A percentile compares a stretch with the other conserved stretches of the same genome.
Evolutionary conservation across 169 alveolate genomes (phyloP).

Genomic region (Eimeria praecox): DNA sequence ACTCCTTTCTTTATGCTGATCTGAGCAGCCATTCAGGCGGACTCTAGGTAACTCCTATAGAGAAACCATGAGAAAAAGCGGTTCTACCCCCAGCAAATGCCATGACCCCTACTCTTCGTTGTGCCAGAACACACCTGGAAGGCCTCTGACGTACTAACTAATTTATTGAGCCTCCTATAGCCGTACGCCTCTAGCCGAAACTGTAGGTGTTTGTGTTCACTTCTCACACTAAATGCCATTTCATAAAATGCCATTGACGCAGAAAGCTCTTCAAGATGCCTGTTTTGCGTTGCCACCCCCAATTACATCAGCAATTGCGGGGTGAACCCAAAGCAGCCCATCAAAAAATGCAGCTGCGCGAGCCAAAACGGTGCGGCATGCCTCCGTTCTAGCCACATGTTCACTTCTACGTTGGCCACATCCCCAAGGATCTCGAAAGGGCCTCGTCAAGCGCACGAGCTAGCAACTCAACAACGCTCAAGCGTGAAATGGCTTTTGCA

Average conservation of each 20-base stretch:
- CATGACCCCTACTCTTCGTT: background rate
- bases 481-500: background rate
- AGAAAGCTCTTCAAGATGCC: background rate
- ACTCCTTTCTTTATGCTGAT: background rate
- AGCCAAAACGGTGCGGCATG: background rate
- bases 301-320: too few relatives aligned
- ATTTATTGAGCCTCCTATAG: background rate
- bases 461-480: background rate
- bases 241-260: background rate
- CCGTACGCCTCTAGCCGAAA: background rate
- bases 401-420: background rate
- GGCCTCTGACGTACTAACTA: background rate
- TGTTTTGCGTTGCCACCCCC: background rate
- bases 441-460: conserved; percentile 19
- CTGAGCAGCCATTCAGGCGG: background rate
- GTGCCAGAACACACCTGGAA: background rate
- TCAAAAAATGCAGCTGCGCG: background rate
- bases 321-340: too few relatives aligned
- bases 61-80: background rate
- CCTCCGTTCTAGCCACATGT: background rate
- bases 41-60: background rate
- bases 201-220: background rate
- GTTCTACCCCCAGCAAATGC: background rate
- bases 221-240: background rate
- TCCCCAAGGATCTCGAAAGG: background rate